phyloP scores from a whole-genome alignment of 495 filamentous ascomycete genomes.

The Penicillium crystallinum region DNA sequence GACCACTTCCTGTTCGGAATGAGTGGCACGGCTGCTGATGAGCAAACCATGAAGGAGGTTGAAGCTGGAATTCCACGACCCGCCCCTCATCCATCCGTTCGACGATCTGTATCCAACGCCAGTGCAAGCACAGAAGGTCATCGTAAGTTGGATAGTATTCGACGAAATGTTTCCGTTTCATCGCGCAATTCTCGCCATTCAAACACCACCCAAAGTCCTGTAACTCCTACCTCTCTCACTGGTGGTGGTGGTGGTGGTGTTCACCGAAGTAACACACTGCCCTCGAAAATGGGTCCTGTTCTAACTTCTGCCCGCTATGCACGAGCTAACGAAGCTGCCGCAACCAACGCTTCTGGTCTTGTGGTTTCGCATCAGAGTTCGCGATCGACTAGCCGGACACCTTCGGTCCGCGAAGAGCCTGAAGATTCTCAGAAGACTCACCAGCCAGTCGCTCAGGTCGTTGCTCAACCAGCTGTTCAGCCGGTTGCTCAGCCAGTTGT shows the following conservation, averaged over 20 bases:
- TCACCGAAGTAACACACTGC: slow-evolving; percentile 88
- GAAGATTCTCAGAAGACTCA: slow-evolving; percentile 1
- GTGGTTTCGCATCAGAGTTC: slow-evolving; percentile 30
- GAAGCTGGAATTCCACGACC: slow-evolving; percentile 56
- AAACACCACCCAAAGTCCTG: slow-evolving; percentile 63
- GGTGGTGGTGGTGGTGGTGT: slow-evolving; percentile 58
- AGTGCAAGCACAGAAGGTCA: slow-evolving; percentile 84
- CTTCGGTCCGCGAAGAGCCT: slow-evolving; percentile 27
- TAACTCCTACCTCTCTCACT: slow-evolving; percentile 56
- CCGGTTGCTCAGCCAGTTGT: neutral
- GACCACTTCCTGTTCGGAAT: slow-evolving; percentile 88
- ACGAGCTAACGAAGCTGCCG: slow-evolving; percentile 33
- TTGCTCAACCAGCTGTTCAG: neutral
- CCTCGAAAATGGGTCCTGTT: slow-evolving; percentile 84
- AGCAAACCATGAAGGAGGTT: slow-evolving; percentile 79
- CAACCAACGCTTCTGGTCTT: slow-evolving; percentile 28
- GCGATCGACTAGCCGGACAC: slow-evolving; percentile 32
- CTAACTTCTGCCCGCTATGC: slow-evolving; percentile 53
- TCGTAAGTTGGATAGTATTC: slow-evolving; percentile 63
- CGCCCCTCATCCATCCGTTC: slow-evolving; percentile 52
- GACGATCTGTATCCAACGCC: slow-evolving; percentile 76
- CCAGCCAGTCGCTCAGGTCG: neutral
- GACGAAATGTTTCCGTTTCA: slow-evolving; percentile 77
- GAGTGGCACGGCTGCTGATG: slow-evolving; percentile 85
- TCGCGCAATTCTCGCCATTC: slow-evolving; percentile 68